These are phyloP conservation scores for Kluyveromyces lactis DNA, from an alignment of 805 yeast genomes.

Conservation along the genomic window DNA sequence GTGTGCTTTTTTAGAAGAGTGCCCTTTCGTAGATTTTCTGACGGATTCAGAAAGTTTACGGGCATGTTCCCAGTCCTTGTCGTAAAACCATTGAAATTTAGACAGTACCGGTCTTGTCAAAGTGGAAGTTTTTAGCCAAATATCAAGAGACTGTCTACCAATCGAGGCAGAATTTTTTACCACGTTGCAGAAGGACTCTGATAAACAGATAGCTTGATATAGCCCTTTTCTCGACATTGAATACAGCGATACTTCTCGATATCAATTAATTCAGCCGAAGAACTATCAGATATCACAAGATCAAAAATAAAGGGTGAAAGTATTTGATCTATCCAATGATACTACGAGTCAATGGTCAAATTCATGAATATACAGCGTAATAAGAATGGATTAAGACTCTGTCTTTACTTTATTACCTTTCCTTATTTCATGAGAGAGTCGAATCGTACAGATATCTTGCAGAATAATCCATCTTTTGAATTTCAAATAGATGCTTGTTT, in stretches of 20 bases:
- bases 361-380: too few species aligned
- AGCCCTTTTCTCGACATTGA: slow-evolving; percentile 19
- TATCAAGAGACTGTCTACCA: slow-evolving; percentile 16
- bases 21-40: slow-evolving; percentile 1
- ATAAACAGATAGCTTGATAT: slow-evolving; percentile 20
- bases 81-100: slow-evolving; percentile 22
- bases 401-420: too few species aligned
- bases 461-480: too few species aligned
- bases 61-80: slow-evolving; percentile 28
- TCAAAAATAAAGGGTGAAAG: too few species aligned
- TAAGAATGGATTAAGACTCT: too few species aligned
- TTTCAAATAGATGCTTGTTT: too few species aligned
- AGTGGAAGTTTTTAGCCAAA: slow-evolving; percentile 22
- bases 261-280: too few species aligned
- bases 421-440: too few species aligned
- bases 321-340: too few species aligned
- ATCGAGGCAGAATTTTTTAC: slow-evolving; percentile 15
- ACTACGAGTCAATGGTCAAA: too few species aligned
- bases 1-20: background rate
- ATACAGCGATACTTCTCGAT: background rate
- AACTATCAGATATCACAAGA: too few species aligned
- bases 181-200: slow-evolving; percentile 15
- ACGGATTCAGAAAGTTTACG: slow-evolving; percentile 15
- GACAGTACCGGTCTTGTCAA: slow-evolving; percentile 19
- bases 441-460: too few species aligned